Evolutionary conservation across 495 filamentous ascomycete genomes (phyloP).

Genomic region (Trichoderma virens): DNA sequence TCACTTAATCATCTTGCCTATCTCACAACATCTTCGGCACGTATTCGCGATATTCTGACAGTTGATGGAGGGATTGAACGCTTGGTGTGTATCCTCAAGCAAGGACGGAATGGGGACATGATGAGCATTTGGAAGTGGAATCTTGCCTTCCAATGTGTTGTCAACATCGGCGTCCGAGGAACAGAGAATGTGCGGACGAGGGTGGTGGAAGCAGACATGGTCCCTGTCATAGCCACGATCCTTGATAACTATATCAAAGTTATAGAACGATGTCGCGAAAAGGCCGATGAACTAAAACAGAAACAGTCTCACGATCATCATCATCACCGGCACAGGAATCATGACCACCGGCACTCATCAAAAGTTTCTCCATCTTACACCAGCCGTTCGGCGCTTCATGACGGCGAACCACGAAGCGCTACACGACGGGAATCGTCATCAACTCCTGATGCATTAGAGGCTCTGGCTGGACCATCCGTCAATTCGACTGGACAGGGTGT

Average conservation of each 20-base stretch:
- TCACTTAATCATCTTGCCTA: constrained; percentile 97
- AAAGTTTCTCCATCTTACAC: constrained; percentile 42
- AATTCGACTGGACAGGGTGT: constrained; percentile 27
- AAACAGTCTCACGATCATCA: constrained; percentile 38
- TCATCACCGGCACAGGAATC: constrained; percentile 33
- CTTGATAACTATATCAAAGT: constrained; percentile 98
- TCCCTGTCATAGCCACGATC: constrained; percentile 97
- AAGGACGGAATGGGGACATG: constrained; percentile 90
- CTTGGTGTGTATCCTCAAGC: constrained; percentile 94
- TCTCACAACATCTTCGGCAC: constrained; percentile 95
- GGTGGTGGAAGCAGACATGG: constrained; percentile 98
- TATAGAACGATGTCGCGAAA: constrained; percentile 80
- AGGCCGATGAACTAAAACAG: constrained; percentile 60
- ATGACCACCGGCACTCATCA: constrained; percentile 32
- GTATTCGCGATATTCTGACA: constrained; percentile 93
- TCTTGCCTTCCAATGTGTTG: constrained; percentile 94
- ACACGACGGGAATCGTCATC: not conserved
- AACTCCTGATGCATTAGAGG: constrained; percentile 33
- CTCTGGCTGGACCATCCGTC: constrained; percentile 38
- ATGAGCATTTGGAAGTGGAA: constrained; percentile 99
- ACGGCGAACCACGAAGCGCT: not conserved
- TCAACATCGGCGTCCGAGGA: constrained; percentile 95
- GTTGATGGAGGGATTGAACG: constrained; percentile 97
- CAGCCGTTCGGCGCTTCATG: constrained; percentile 3
- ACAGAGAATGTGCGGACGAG: constrained; percentile 88